A percentile compares a stretch with the other conserved stretches of the same genome.
phyloP scores from a whole-genome alignment of 2,329 filamentous ascomycete genomes.

The Dothistroma septosporum region DNA sequence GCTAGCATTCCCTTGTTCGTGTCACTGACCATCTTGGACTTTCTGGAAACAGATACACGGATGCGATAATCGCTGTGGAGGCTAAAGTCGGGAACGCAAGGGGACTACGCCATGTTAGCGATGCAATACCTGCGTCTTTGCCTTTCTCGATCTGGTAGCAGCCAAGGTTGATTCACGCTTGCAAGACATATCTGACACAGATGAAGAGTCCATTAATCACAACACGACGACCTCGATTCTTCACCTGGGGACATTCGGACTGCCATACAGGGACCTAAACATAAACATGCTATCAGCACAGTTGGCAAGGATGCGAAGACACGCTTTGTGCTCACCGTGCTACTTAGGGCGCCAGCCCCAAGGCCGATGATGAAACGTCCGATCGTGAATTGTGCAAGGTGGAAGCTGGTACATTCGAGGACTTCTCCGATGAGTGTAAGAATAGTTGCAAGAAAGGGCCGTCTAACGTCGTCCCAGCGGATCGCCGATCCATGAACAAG shows the following conservation, averaged over 20 bases:
- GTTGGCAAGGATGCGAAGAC: not conserved
- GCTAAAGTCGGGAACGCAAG: constrained; percentile 48
- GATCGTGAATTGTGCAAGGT: constrained; percentile 46
- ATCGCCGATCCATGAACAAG: constrained; percentile 46
- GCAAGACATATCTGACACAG: constrained; percentile 42
- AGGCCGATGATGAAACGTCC: constrained; percentile 44
- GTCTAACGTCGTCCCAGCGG: constrained; percentile 44
- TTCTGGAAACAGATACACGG: constrained; percentile 37
- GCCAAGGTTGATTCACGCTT: constrained; percentile 49
- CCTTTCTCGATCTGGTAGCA: constrained; percentile 33
- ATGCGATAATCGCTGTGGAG: constrained; percentile 31
- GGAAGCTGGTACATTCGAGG: constrained; percentile 44
- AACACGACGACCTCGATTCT: constrained; percentile 40
- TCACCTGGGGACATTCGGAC: constrained; percentile 38
- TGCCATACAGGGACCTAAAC: constrained; percentile 44
- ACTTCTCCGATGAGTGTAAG: constrained; percentile 43
- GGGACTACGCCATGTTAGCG: constrained; percentile 44
- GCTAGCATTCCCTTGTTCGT: constrained; percentile 17
- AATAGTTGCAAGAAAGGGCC: constrained; percentile 41
- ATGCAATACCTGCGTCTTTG: constrained; percentile 22
- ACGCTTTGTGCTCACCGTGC: constrained; percentile 25
- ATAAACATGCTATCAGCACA: not conserved
- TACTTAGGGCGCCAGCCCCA: constrained; percentile 43
- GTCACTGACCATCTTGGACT: constrained; percentile 39
- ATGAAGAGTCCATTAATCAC: constrained; percentile 47